phyloP scores from a whole-genome alignment of 768 basidiomycete genomes.

The Lentinula sp. region DNA sequence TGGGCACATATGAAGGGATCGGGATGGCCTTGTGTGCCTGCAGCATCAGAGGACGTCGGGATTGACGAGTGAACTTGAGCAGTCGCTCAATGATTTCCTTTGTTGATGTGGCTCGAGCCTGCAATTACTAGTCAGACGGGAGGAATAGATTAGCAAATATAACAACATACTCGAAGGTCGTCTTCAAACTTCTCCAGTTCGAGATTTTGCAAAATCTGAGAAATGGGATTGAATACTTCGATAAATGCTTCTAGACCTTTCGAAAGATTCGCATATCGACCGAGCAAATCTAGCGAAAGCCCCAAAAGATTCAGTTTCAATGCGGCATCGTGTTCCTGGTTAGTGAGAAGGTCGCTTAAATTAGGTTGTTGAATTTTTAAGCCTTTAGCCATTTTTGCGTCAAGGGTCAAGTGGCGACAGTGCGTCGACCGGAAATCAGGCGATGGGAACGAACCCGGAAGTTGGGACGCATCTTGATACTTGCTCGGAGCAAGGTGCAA shows the following conservation, averaged over 20 bases:
- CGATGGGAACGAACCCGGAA: slow-evolving; percentile 69
- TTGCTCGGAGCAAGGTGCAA: slow-evolving; percentile 68
- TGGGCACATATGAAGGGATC: slow-evolving; percentile 89
- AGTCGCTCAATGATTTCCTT: slow-evolving; percentile 51
- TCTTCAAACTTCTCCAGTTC: slow-evolving; percentile 39
- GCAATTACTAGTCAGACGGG: slow-evolving; percentile 4
- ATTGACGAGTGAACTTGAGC: slow-evolving; percentile 66
- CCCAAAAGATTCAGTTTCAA: slow-evolving; percentile 68
- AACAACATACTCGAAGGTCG: slow-evolving; percentile 45
- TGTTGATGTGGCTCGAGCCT: slow-evolving; percentile 44
- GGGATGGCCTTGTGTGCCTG: slow-evolving; percentile 97
- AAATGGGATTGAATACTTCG: slow-evolving; percentile 74
- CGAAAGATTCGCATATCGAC: slow-evolving; percentile 68
- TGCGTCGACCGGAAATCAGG: slow-evolving; percentile 60
- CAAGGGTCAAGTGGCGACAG: slow-evolving; percentile 31
- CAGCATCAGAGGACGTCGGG: slow-evolving; percentile 72
- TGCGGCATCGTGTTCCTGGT: slow-evolving; percentile 41
- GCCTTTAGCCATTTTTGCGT: slow-evolving; percentile 33
- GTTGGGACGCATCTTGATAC: slow-evolving; percentile 33
- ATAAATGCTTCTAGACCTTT: slow-evolving; percentile 77
- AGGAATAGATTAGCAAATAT: not conserved
- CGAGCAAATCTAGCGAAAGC: slow-evolving; percentile 56
- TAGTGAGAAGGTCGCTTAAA: slow-evolving; percentile 34
- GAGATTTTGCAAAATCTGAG: slow-evolving; percentile 49
- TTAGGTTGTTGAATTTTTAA: slow-evolving; percentile 40